Conservation (phyloP, 2,329 filamentous ascomycete genomes). For the Lachnellula hyalina region DNA sequence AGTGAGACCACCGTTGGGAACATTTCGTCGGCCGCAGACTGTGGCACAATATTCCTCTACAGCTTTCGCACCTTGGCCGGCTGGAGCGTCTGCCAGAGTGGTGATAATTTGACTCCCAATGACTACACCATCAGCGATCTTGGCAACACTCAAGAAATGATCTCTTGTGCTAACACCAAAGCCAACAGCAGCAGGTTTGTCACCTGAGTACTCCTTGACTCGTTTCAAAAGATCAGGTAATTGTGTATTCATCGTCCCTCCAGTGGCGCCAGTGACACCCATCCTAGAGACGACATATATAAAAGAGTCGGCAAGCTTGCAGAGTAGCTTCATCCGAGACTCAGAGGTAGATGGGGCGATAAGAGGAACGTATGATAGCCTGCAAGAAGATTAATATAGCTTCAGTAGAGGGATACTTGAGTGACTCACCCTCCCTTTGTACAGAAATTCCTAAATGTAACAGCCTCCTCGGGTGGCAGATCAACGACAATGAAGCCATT, state of each 20-base stretch:
- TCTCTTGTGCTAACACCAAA: slow-evolving; percentile 95
- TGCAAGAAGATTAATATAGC: slow-evolving; percentile 30
- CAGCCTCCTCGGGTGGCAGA: slow-evolving; percentile 89
- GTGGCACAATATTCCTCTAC: slow-evolving; percentile 85
- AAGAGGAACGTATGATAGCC: slow-evolving; percentile 91
- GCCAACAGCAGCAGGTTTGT: slow-evolving; percentile 85
- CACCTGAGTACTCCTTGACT: slow-evolving; percentile 88
- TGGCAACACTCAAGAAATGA: slow-evolving; percentile 81
- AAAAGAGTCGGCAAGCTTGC: slow-evolving; percentile 95
- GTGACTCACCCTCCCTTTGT: slow-evolving; percentile 61
- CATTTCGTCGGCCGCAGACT: slow-evolving; percentile 52
- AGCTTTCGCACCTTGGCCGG: slow-evolving; percentile 61
- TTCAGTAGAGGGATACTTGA: background rate
- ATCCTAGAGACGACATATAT: slow-evolving; percentile 98
- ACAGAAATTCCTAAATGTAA: slow-evolving; percentile 84
- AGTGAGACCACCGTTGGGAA: slow-evolving; percentile 35
- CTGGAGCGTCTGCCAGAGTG: slow-evolving; percentile 63
- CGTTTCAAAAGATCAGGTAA: slow-evolving; percentile 76
- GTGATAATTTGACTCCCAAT: slow-evolving; percentile 95
- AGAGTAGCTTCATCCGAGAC: slow-evolving; percentile 88
- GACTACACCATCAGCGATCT: slow-evolving; percentile 87
- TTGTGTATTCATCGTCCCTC: slow-evolving; percentile 68
- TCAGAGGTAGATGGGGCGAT: slow-evolving; percentile 94
- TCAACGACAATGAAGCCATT: slow-evolving; percentile 98
- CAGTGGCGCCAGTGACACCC: slow-evolving; percentile 90